Percentiles rank a stretch among this genome's conserved stretches.
These are phyloP conservation scores for Dryas alaskensis DNA, from an alignment of 306 rosid genomes.

Conservation along the genomic window DNA sequence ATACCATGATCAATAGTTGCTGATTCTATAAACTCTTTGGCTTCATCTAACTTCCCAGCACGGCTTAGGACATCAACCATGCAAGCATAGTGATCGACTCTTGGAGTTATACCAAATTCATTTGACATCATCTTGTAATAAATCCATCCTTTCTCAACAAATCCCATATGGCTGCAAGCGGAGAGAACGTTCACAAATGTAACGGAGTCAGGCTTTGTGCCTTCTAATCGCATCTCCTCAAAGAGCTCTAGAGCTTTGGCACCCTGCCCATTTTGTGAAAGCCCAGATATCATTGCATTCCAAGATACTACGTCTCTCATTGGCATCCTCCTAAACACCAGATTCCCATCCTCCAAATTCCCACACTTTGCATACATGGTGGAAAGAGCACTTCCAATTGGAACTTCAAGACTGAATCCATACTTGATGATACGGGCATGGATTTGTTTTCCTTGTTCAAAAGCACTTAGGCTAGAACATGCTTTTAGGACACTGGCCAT, in stretches of 20 bases:
- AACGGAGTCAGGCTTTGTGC: slow-evolving; percentile 55
- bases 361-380: slow-evolving; percentile 92
- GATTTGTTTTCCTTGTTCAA: slow-evolving; percentile 86
- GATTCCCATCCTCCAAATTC: slow-evolving; percentile 58
- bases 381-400: slow-evolving; percentile 82
- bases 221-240: slow-evolving; percentile 65
- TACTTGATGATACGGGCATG: slow-evolving; percentile 61
- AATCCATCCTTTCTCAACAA: slow-evolving; percentile 60
- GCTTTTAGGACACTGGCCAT: slow-evolving; percentile 78
- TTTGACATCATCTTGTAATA: slow-evolving; percentile 70
- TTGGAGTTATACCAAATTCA: slow-evolving; percentile 53
- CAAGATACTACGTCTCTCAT: slow-evolving; percentile 64
- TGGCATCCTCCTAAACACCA: slow-evolving; percentile 65
- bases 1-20: slow-evolving; percentile 65
- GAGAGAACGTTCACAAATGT: slow-evolving; percentile 77
- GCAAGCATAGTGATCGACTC: slow-evolving; percentile 80
- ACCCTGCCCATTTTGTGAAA: slow-evolving; percentile 77
- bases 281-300: slow-evolving; percentile 95
- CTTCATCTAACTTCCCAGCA: slow-evolving; percentile 71
- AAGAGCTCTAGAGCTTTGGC: slow-evolving; percentile 64
- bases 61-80: slow-evolving; percentile 88
- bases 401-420: slow-evolving; percentile 66
- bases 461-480: slow-evolving; percentile 73
- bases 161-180: slow-evolving; percentile 87
- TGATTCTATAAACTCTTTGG: slow-evolving; percentile 77